Percentiles rank a stretch among this genome's conserved stretches.
These are phyloP conservation scores for Sclerotinia subarctica DNA, from an alignment of 2,329 filamentous ascomycete genomes.

Conservation along the genomic window DNA sequence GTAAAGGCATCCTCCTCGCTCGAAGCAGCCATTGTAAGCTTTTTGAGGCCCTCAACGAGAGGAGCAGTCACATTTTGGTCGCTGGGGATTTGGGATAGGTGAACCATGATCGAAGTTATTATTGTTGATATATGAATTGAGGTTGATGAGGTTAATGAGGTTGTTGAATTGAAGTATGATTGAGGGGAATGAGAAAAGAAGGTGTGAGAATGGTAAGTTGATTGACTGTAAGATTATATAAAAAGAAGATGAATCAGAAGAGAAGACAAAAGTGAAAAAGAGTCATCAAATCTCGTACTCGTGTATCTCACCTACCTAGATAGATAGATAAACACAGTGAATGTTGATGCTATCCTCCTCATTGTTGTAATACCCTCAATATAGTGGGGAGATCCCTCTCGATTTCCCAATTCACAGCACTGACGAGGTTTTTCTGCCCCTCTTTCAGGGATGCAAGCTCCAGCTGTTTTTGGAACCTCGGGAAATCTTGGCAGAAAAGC, in stretches of 20 bases:
- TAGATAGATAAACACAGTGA: neutral
- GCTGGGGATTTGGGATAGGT: constrained; percentile 44
- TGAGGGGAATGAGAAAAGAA: too few species aligned
- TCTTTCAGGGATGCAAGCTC: constrained; percentile 6
- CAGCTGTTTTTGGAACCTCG: neutral
- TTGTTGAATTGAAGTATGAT: neutral
- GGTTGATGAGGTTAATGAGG: neutral
- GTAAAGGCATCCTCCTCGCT: constrained; percentile 32
- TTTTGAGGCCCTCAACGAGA: constrained; percentile 45
- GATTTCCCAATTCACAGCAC: neutral
- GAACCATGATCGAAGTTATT: constrained; percentile 45
- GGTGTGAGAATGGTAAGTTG: neutral
- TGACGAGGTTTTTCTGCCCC: neutral
- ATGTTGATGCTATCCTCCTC: neutral
- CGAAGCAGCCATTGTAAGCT: constrained; percentile 42
- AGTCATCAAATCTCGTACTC: neutral
- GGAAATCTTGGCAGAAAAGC: constrained; percentile 14
- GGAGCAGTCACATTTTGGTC: constrained; percentile 26
- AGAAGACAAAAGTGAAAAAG: neutral
- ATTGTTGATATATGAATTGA: neutral
- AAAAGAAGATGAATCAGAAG: neutral
- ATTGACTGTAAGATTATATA: neutral
- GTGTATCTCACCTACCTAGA: too few species aligned
- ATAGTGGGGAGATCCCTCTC: neutral
- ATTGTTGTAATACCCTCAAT: neutral